Conservation (phyloP, 306 rosid species). For the Acacia acuminata region DNA sequence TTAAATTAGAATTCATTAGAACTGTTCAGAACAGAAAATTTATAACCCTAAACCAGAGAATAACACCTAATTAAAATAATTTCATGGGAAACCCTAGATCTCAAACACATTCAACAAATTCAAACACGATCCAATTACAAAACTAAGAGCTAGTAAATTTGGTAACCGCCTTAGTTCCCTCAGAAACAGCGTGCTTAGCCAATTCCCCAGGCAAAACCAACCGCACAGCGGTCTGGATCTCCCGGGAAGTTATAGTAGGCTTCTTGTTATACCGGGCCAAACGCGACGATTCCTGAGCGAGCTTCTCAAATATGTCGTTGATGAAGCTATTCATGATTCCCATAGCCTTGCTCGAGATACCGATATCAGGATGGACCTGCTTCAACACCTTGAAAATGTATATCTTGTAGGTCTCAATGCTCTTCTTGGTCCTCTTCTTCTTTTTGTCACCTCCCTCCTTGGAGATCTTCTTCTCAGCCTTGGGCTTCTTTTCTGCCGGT, state of each 20-base stretch:
- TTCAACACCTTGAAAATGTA: conserved; percentile 83
- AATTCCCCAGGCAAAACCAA: conserved; percentile 75
- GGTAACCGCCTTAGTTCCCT: conserved; percentile 81
- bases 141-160: conserved; percentile 70
- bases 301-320: conserved; percentile 79
- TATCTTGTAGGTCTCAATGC: conserved; percentile 73
- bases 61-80: neutral
- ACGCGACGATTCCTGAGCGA: conserved; percentile 69
- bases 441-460: conserved; percentile 68
- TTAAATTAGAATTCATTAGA: neutral
- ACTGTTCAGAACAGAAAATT: conserved; percentile 18
- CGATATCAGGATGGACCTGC: conserved; percentile 78
- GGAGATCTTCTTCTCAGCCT: conserved; percentile 76
- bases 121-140: neutral
- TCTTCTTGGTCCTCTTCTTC: conserved; percentile 75
- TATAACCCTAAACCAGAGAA: neutral
- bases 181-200: conserved; percentile 82
- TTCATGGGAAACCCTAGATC: neutral
- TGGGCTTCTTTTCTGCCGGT: conserved; percentile 62
- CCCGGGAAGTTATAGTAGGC: conserved; percentile 71
- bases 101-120: conserved; percentile 15
- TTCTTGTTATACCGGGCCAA: conserved; percentile 76
- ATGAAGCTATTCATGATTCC: conserved; percentile 85
- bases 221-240: conserved; percentile 78
- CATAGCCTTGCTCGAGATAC: conserved; percentile 85